Evolutionary conservation across 176 grass and related monocot genomes (phyloP).

Genomic region (maize (Zea mays)): Zm-B73-REFERENCE-NAM-5.0 NC_050101.1:112987501-112988000

Average conservation of each 20-base stretch:
- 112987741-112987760: not conserved
- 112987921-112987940: not conserved
- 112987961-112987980: slow-evolving; percentile 8
- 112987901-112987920: slow-evolving; percentile 5
- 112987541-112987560: too few species aligned
- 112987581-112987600: slow-evolving; percentile 13
- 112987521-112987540: not conserved
- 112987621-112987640: too few species aligned
- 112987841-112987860: not conserved
- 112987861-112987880: not conserved
- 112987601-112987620: too few species aligned
- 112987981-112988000: slow-evolving; percentile 19
- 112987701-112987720: not conserved
- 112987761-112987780: slow-evolving; percentile 13
- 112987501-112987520: slow-evolving; percentile 8
- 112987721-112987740: not conserved
- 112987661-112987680: not conserved
- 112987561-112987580: not conserved
- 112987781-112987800: slow-evolving; percentile 47
- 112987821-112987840: not conserved
- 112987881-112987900: not conserved
- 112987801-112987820: not conserved
- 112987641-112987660: too few species aligned
- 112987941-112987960: slow-evolving; percentile 8
- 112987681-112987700: not conserved